Evolutionary conservation across 345 rosid genomes (phyloP), one percentile per base, ranked within the genome.

Genomic region (Eucalyptus brandiana): DNA sequence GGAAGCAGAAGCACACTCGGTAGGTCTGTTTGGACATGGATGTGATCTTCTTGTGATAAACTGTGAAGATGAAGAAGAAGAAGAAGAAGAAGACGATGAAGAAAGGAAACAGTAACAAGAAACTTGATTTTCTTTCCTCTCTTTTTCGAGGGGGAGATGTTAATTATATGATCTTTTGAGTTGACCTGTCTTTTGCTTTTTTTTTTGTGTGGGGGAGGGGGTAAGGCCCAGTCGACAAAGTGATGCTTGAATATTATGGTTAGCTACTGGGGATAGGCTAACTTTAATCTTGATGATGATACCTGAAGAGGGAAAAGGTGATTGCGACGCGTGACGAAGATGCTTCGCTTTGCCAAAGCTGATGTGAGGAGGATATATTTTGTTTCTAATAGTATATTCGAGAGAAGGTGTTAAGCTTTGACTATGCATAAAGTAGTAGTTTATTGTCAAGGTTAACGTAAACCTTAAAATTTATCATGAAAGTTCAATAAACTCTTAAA

Each of bases 1-100:
- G 92, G 92, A 94, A 94, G 90, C 95, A 93, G 89, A 94, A 91
- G 92, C 96, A 95, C 69, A 91, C 92, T 86, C 83, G 91, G 94
- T 92, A 94, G 85, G 93, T 88, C 91, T 92, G 93, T 88, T 89
- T 92, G 17, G 86, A 34, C 88, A 83, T 86, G 85, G 30, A 76
- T 40, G 14, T 6, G 16, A 40, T 76, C 85, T 76, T 76, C 21
- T 40, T 23, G 85, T 6, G 30, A 76, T 23, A 2, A 40, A 21
- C 85, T 12, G 5, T 19, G 81, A 34, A 69, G 80, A 67, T 0
- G 80, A 34, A 17, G 80, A 34, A 69, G 50, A 49, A 49, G 51
- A 48, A 45, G 76, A 62, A 15, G 80, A 69, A 67, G 42, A 69
- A 10, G 83, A 37, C 3, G 81, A 18, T 1, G 45, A 76, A 67